These are phyloP conservation scores for Neurospora discreta DNA, from an alignment of 495 filamentous ascomycete genomes.

Conservation along the genomic window DNA sequence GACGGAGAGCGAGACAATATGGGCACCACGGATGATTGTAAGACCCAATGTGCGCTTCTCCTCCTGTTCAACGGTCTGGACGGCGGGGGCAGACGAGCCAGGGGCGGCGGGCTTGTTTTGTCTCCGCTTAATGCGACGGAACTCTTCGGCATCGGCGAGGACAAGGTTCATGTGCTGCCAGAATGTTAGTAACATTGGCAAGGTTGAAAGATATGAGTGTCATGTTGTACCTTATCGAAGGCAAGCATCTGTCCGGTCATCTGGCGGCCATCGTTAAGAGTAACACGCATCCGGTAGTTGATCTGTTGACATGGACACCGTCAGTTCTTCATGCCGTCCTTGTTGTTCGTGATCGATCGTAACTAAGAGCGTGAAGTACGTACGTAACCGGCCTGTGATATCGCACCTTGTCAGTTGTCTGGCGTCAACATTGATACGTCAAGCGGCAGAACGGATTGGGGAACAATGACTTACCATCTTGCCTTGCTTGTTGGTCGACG, in stretches of 20 bases:
- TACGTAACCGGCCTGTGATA: slow-evolving; percentile 84
- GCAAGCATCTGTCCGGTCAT: slow-evolving; percentile 96
- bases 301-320: slow-evolving; percentile 47
- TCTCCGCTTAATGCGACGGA: slow-evolving; percentile 88
- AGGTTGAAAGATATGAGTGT: not conserved
- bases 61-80: slow-evolving; percentile 69
- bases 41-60: slow-evolving; percentile 94
- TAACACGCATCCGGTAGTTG: slow-evolving; percentile 98
- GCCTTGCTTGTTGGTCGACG: slow-evolving; percentile 96
- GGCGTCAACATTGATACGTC: slow-evolving; percentile 47
- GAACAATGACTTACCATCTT: slow-evolving; percentile 77
- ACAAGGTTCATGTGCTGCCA: slow-evolving; percentile 96
- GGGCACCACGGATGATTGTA: slow-evolving; percentile 86
- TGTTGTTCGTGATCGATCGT: not conserved
- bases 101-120: slow-evolving; percentile 65
- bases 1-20: slow-evolving; percentile 88
- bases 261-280: slow-evolving; percentile 88
- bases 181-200: slow-evolving; percentile 12
- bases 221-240: slow-evolving; percentile 73
- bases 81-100: slow-evolving; percentile 39
- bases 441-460: slow-evolving; percentile 21
- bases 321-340: slow-evolving; percentile 20
- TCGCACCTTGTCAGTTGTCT: slow-evolving; percentile 52
- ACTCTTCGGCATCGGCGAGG: slow-evolving; percentile 97
- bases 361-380: slow-evolving; percentile 28